Evolutionary conservation across 2,329 filamentous ascomycete species (phyloP), one percentile per base, ranked within the genome.

Genomic region (Colletotrichum destructivum): DNA sequence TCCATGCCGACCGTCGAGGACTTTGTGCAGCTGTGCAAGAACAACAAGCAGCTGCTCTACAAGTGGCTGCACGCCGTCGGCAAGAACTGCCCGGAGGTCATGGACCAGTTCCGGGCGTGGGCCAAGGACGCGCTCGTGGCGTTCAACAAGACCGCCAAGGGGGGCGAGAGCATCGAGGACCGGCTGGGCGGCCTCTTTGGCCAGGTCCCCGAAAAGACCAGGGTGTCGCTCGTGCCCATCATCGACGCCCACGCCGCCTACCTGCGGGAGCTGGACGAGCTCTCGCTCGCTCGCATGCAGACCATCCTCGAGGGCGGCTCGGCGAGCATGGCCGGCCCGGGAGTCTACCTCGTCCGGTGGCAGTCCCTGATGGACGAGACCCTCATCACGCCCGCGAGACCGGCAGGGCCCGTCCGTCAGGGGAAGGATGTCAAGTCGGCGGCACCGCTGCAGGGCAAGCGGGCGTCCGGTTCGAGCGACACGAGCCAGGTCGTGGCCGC

Each of bases 291-390:
- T 0, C 88, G 89, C 2, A 87, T 93, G 71, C 87, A 90, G 64
- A 80, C 81, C 1, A 86, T 94, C 31, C 84, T 94, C 55, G 84
- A 85, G 65, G 77, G 77, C 1, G 73, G 77, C 5, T 76, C 77
- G 56, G 67, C 64, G 44, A 74, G 62, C 52, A 73, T 87, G 64
- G 86, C 85, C 31, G 93, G 92, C 0, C 93, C 93, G 0, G 93
- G 93, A 1, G 88, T 92, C 57, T 95, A 93, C 77, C 87, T 95
- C 31, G 86, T 89, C 1, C 87, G 90, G 61, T 95, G 93, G 93
- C 91, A 94, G 78, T 84, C 88, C 0, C 83, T 95, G 8, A 84
- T 95, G 3, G 91, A 95, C 77, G 83, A 86, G n/a, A 93, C 93
- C 0, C 79, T 86, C 56, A 90, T 95, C 72, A 93, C 92, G 1